These are phyloP conservation scores for Alternaria longipes DNA, from an alignment of 2,329 filamentous ascomycete genomes.

Conservation along the genomic window DNA sequence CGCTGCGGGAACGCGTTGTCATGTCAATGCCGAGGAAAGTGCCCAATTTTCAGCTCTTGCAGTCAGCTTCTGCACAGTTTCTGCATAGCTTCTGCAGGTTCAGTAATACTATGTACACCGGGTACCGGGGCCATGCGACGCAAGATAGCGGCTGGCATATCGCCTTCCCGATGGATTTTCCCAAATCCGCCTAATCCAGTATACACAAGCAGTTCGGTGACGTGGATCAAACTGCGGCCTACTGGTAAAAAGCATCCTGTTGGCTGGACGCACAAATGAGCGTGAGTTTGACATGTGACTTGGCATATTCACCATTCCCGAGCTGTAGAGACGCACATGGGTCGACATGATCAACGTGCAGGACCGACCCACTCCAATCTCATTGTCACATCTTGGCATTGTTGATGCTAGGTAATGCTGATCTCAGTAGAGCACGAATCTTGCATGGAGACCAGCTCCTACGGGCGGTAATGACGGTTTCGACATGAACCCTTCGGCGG, in stretches of 20 bases:
- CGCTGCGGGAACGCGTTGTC: slow-evolving; percentile 6
- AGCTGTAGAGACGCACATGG: slow-evolving; percentile 1
- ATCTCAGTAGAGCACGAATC: slow-evolving; percentile 11
- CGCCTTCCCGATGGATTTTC: background rate
- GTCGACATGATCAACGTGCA: slow-evolving; percentile 16
- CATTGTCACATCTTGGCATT: slow-evolving; percentile 9
- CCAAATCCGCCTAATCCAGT: background rate
- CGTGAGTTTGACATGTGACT: slow-evolving; percentile 7
- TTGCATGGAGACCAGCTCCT: slow-evolving; percentile 10
- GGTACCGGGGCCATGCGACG: slow-evolving; percentile 2
- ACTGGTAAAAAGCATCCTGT: slow-evolving; percentile 11
- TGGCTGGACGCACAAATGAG: slow-evolving; percentile 3
- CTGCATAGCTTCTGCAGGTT: slow-evolving; percentile 10
- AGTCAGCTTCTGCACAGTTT: slow-evolving; percentile 8
- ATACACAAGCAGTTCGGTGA: slow-evolving; percentile 7
- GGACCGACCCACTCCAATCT: slow-evolving; percentile 11
- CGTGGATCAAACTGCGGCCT: slow-evolving; percentile 3
- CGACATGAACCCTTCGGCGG: slow-evolving; percentile 12
- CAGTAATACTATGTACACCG: slow-evolving; percentile 10
- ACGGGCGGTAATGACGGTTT: slow-evolving; percentile 11
- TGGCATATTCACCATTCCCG: slow-evolving; percentile 12
- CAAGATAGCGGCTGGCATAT: background rate
- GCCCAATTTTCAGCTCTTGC: slow-evolving; percentile 11
- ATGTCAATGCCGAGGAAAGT: slow-evolving; percentile 3
- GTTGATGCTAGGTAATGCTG: slow-evolving; percentile 13